Evolutionary conservation across 768 basidiomycete genomes (phyloP).

Genomic region (Pisolithus tinctorius): DNA sequence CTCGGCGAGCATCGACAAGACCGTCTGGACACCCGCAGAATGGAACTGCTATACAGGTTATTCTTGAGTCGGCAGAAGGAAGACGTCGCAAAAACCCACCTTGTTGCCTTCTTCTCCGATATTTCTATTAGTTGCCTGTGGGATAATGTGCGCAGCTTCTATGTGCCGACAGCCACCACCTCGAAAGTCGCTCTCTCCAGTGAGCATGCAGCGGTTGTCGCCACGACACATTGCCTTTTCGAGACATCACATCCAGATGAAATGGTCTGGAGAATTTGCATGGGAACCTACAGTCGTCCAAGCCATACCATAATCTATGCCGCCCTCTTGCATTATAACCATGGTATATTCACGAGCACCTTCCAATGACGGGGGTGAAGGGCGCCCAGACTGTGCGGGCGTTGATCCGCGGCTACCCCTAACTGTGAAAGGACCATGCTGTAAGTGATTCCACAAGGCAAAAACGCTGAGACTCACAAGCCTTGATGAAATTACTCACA

Average conservation of each 20-base stretch:
- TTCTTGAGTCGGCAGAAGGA: background rate
- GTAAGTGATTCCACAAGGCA: background rate
- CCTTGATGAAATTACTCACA: background rate
- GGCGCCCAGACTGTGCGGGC: conserved; percentile 12
- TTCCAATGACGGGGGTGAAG: conserved; percentile 17
- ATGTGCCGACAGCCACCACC: background rate
- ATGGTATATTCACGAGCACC: conserved; percentile 1
- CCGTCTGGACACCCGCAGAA: conserved; percentile 6
- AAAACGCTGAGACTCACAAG: background rate
- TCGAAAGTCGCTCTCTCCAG: no score
- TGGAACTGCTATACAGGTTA: background rate
- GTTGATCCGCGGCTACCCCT: conserved; percentile 12
- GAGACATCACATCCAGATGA: background rate
- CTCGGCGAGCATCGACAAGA: conserved; percentile 3
- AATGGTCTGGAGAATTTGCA: background rate
- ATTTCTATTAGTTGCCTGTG: no score
- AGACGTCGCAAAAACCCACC: background rate
- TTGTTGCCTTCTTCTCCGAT: background rate
- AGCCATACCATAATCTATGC: background rate
- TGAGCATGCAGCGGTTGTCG: conserved; percentile 10
- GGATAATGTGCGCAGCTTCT: background rate
- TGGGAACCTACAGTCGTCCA: background rate
- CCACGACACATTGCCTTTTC: conserved; percentile 16
- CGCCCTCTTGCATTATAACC: conserved; percentile 1
- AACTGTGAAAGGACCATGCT: background rate